Conservation (phyloP, 352 stramenopile species). For the Phytophthora melonis region DNA sequence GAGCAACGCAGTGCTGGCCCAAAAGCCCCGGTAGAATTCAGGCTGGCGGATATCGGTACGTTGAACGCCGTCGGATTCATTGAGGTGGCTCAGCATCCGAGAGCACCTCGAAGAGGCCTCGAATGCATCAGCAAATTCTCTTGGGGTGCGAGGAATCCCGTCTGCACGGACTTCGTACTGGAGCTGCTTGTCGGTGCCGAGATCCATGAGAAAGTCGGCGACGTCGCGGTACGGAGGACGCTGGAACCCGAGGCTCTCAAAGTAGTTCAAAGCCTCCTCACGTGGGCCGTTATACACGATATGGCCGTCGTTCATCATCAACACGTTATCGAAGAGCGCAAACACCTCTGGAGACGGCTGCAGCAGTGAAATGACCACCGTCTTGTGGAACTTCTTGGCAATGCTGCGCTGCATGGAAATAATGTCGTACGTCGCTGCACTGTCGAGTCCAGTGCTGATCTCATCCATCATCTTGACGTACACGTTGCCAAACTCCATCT, state of each 20-base stretch:
- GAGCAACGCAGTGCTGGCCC: conserved; percentile 22
- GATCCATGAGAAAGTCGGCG: conserved; percentile 61
- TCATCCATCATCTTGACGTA: conserved; percentile 36
- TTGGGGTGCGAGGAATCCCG: too few species aligned
- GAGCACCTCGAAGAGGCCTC: conserved; percentile 11
- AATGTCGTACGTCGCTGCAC: conserved; percentile 29
- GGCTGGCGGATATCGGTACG: background rate
- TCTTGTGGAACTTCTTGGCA: too few species aligned
- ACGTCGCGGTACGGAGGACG: conserved; percentile 46
- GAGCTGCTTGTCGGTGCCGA: conserved; percentile 52
- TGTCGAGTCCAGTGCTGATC: conserved; percentile 32
- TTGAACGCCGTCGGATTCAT: too few species aligned
- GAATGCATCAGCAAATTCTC: conserved; percentile 24
- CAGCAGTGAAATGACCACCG: conserved; percentile 29
- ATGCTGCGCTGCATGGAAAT: conserved; percentile 24
- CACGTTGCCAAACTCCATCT: conserved; percentile 80
- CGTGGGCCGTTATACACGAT: conserved; percentile 24
- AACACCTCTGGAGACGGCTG: conserved; percentile 34
- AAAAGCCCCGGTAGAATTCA: conserved; percentile 30
- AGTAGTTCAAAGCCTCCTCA: conserved; percentile 9
- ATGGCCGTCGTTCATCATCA: conserved; percentile 24
- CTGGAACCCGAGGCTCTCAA: conserved; percentile 27
- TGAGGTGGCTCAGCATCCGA: too few species aligned
- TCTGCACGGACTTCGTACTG: conserved; percentile 45
- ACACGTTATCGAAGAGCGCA: conserved; percentile 29